Evolutionary conservation across 1,284 basidiomycete genomes (phyloP), one percentile per base, ranked within the genome.

Genomic region (Tremellales sp.): DNA sequence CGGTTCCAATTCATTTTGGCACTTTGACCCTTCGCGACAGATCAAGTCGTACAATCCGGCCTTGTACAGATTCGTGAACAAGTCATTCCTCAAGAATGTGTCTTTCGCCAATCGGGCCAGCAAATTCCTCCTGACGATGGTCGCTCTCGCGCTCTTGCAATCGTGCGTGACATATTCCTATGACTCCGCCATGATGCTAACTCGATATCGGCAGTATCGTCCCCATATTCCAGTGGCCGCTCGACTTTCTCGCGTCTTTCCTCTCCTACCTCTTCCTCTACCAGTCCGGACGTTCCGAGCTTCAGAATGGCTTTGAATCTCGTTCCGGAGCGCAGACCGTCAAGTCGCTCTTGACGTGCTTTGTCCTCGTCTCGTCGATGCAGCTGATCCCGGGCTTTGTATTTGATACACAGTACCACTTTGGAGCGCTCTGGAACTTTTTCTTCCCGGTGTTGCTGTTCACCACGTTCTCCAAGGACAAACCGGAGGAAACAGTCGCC

Each of bases 391-490:
- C 65, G 4, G 40, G 43, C 8, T 56, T 62, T 40, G 32, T 63
- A 10, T 59, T 64, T 36, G 57, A 65, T 32, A 55, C 58, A 26
- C 42, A 51, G 3, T 58, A 59, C 31, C 61, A 65, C 45, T 61
- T 67, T 37, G 65, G 65, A 9, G 61, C 65, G 4, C 40, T 67
- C 33, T 67, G 63, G 63, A 40, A 41, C 7, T 64, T 67, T 48
- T 50, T 59, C 37, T 28, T 65, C 8, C 65, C 65, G 9, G 56
- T 58, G 3, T 19, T 62, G 10, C 33, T 66, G 25, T 60, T 63
- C 27, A 50, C 58, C 10, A 58, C 54, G 5, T 54, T 54, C 0
- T 45, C 32, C 5, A 57, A 54, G n/a, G 42, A 57, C 4, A 16
- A 40, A 16, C 45, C 57, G 3, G 58, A 60, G 13, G 48, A 58